Evolutionary conservation across 371 early-diverging fungal species (phyloP).

Genomic region (Capniomyces stellatus): DNA sequence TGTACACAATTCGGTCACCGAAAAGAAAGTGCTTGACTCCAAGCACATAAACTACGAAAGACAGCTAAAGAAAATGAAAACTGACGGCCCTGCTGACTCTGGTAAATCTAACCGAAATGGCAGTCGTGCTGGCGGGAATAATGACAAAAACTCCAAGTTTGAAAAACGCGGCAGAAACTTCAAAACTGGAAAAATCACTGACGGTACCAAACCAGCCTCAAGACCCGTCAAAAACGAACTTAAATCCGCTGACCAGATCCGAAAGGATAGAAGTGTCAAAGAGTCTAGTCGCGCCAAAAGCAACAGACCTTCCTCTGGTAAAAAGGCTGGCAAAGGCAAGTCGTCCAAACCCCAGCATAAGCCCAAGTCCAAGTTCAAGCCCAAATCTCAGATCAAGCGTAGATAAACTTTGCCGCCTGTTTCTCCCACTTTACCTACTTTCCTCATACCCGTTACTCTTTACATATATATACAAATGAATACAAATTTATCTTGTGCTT

Average conservation of each 20-base stretch:
- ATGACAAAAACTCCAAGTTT: slow-evolving; percentile 16
- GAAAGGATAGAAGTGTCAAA: slow-evolving; percentile 50
- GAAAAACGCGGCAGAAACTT: background rate
- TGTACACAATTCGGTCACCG: slow-evolving; percentile 38
- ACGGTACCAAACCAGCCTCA: background rate
- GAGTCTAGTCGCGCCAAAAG: slow-evolving; percentile 45
- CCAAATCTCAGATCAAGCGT: background rate
- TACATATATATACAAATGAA: too few species aligned
- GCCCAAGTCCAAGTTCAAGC: background rate
- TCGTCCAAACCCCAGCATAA: too few species aligned
- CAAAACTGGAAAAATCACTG: slow-evolving; percentile 15
- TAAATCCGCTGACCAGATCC: slow-evolving; percentile 61
- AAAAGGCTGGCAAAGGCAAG: background rate
- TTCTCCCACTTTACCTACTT: too few species aligned
- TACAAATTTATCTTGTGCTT: too few species aligned
- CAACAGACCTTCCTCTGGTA: background rate
- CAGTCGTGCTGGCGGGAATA: background rate
- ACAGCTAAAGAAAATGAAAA: slow-evolving; percentile 36
- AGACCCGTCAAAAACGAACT: slow-evolving; percentile 49
- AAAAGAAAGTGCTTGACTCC: slow-evolving; percentile 42
- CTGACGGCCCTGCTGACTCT: slow-evolving; percentile 13
- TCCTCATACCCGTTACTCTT: too few species aligned
- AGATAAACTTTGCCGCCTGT: too few species aligned
- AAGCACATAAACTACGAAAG: slow-evolving; percentile 39
- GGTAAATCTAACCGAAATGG: slow-evolving; percentile 6